Base-by-base conservation (phyloP, 2,329 filamentous ascomycete species). In the Apiospora kogelbergensis region DNA sequence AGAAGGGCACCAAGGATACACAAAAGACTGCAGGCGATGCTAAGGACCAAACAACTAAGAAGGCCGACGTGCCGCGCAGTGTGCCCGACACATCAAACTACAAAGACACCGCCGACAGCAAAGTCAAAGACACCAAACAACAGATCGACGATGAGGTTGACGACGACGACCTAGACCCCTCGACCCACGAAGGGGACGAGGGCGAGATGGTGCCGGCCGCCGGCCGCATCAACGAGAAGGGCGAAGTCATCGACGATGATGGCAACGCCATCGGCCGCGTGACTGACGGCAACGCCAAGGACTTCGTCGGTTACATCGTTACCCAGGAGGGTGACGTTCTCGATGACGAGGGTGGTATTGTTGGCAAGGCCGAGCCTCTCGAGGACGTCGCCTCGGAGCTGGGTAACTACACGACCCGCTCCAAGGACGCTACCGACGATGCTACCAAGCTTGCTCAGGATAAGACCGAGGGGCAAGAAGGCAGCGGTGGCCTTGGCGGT, bases 231-330 rank as follows among this genome's bases (percentile, higher is more conserved):
- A 87, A 84, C 73, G 83, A 84, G 68, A 82, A 86, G 67, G 86
- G 86, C n/a, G 84, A 87, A 71, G 83, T 88, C 13, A 79, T 88
- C 42, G 86, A 88, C 76, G 84, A 85, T 40, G 85, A 88, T 65
- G 84, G 84, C 11, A 84, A 83, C 69, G 77, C 84, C 20, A 82
- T 85, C 60, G 83, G 82, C 66, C 80, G 79, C 66, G 80, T 83
- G 10, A 78, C 78, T 41, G 71, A 74, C 67, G 75, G 76, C 45
- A 71, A 78, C 41, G 70, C 74, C 6, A 71, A 73, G 10, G 75
- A 76, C 22, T 76, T 79, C 63, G 68, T 72, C 17, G 76, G 75
- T 64, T 77, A 74, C 70, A 70, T 82, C 65, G 78, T 81, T 65
- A 77, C 78, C 13, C 79, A 81, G 67, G 78, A 81, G 67, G 78